These are phyloP conservation scores for Olyra latifolia DNA, from an alignment of 176 grass and related monocot species.

Conservation along the genomic window DNA sequence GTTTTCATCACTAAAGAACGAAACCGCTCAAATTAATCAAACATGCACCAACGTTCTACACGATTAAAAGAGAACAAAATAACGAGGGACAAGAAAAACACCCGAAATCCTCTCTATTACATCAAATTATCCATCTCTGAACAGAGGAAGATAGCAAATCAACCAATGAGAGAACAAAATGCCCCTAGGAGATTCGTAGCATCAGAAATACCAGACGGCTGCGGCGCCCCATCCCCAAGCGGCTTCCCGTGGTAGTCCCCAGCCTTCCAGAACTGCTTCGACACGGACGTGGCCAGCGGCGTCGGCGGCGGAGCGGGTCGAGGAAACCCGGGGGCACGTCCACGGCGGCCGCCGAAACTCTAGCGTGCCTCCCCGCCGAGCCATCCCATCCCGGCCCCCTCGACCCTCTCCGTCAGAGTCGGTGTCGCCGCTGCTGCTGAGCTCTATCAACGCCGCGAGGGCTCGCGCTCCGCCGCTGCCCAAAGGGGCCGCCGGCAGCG, in stretches of 20 bases:
- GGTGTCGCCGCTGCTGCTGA: conserved; percentile 71
- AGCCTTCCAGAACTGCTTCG: conserved; percentile 98
- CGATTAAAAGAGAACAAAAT: neutral
- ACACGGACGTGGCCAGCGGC: conserved; percentile 12
- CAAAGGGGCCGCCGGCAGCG: neutral
- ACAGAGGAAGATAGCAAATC: neutral
- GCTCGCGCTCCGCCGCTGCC: neutral
- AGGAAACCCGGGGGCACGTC: conserved; percentile 73
- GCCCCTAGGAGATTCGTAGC: neutral
- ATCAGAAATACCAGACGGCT: conserved; percentile 41
- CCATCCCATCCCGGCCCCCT: neutral
- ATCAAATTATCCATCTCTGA: conserved; percentile 1
- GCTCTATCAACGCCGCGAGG: conserved; percentile 53
- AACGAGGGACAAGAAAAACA: neutral
- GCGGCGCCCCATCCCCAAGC: conserved; percentile 11
- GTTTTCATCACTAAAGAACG: neutral
- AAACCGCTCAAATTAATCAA: neutral
- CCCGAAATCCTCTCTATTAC: neutral
- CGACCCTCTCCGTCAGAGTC: conserved; percentile 51
- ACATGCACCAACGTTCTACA: neutral
- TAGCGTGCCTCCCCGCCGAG: conserved; percentile 33
- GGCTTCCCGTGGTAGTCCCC: conserved; percentile 72
- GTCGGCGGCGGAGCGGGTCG: conserved; percentile 73
- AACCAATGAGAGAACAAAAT: neutral
- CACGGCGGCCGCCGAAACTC: conserved; percentile 21